Evolutionary conservation across 805 yeast genomes (phyloP).

Genomic region (Candida ulmi): DNA sequence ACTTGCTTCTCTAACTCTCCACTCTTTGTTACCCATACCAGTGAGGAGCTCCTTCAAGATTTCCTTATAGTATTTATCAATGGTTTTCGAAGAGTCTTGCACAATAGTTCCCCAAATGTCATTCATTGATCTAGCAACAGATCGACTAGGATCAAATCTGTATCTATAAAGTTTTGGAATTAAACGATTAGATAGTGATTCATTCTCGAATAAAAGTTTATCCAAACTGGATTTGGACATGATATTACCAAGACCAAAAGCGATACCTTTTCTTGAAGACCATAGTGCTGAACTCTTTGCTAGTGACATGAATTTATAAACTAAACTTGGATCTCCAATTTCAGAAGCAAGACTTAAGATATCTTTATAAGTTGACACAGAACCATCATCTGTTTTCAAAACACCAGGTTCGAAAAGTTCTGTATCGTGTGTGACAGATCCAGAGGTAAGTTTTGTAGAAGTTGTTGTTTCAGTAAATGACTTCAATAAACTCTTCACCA

Average conservation of each 20-base stretch:
- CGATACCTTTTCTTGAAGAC: constrained; percentile 91
- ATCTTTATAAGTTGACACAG: constrained; percentile 88
- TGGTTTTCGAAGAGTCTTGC: constrained; percentile 44
- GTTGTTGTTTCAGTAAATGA: constrained; percentile 72
- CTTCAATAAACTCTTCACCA: constrained; percentile 65
- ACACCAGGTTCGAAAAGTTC: constrained; percentile 80
- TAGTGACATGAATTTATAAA: constrained; percentile 88
- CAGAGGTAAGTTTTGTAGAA: constrained; percentile 43
- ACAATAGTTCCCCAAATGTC: constrained; percentile 81
- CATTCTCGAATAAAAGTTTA: constrained; percentile 49
- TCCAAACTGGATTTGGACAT: constrained; percentile 74
- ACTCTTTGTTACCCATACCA: constrained; percentile 77
- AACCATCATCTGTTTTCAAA: constrained; percentile 74
- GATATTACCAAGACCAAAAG: constrained; percentile 86
- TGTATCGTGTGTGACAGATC: constrained; percentile 72
- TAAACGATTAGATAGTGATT: constrained; percentile 49
- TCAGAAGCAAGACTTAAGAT: constrained; percentile 84
- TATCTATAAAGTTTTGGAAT: constrained; percentile 83
- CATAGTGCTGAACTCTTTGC: constrained; percentile 85
- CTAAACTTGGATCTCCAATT: constrained; percentile 92
- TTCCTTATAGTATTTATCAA: constrained; percentile 46
- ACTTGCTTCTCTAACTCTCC: constrained; percentile 92
- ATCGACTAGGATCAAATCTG: constrained; percentile 73
- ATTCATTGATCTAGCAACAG: constrained; percentile 78
- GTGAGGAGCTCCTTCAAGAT: constrained; percentile 60